phyloP scores from a whole-genome alignment of 495 filamentous ascomycete species.

The Aspergillus steynii region DNA sequence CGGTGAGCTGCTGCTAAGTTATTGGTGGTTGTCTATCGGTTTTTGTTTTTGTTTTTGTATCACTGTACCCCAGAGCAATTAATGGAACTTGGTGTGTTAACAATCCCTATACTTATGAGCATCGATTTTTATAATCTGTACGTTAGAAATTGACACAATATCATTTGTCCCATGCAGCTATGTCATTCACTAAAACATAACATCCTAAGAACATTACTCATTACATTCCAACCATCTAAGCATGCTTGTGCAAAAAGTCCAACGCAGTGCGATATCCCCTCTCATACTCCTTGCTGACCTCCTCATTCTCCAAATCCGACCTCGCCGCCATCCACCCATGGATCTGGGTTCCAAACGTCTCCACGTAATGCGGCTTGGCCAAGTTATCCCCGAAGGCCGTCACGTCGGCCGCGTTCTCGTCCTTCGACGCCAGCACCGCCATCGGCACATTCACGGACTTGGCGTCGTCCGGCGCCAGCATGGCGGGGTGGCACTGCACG shows the following conservation, averaged over 20 bases:
- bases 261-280: conserved; percentile 74
- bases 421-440: conserved; percentile 64
- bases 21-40: no score
- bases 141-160: no score
- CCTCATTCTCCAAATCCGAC: conserved; percentile 62
- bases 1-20: no score
- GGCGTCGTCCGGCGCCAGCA: conserved; percentile 77
- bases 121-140: no score
- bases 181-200: background rate
- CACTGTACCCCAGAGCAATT: no score
- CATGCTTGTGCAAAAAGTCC: conserved; percentile 73
- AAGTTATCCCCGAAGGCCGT: conserved; percentile 69
- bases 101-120: no score
- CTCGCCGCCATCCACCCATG: conserved; percentile 93
- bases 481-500: conserved; percentile 79
- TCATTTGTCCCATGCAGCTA: no score
- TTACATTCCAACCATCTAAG: conserved; percentile 36
- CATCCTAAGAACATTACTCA: background rate
- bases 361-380: conserved; percentile 65
- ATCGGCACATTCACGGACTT: conserved; percentile 63
- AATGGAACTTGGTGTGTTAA: no score
- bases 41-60: no score
- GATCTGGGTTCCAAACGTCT: conserved; percentile 79
- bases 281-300: conserved; percentile 74
- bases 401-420: conserved; percentile 67